Evolutionary conservation across 1,139 yeast genomes (phyloP), one percentile per base, ranked within the genome.

Genomic region (Suhomyces bribrorum): DNA sequence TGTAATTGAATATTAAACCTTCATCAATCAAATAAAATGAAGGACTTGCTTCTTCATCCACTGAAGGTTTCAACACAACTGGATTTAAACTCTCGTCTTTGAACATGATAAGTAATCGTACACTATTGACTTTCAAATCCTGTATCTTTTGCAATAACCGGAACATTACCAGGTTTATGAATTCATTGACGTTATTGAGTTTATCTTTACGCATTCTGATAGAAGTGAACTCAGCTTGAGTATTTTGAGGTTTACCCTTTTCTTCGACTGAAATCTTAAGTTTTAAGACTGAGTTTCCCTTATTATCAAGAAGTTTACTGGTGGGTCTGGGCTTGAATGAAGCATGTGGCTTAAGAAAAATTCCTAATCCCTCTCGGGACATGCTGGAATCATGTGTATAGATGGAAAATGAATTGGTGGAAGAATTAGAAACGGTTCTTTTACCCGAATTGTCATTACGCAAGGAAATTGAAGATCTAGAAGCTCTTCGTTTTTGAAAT

Each of bases 131-230:
- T 24, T 50, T 45, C 16, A 51, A 29, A 25, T 53, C 48, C 22
- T 47, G 52, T 26, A 40, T 42, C 30, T 48, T 45, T 18, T 50
- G 45, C 40, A 59, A 42, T 5, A 60, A 43, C 34, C 55, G 52
- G 40, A 45, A 49, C 24, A 54, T 37, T 12, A 65, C 51, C 9
- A 60, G 57, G 32, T 60, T 53, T 24, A 55, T 47, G 26, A 66
- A 52, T 37, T 65, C 67, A 32, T 56, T 43, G 28, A 62, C 36
- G 35, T 48, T 50, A 11, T 41, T 38, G 18, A 64, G 50, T 40
- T 50, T 53, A 35, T 61, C 65, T 40, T 64, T 65, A 14, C 59
- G 52, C 33, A 65, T 46, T 40, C 56, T 54, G 9, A 65, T 38
- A 0, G 57, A 51, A 9, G 57, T 43, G 9, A 44, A 44, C 14